Base-by-base conservation (phyloP, 306 rosid species). In the Vicia sativa region DNA sequence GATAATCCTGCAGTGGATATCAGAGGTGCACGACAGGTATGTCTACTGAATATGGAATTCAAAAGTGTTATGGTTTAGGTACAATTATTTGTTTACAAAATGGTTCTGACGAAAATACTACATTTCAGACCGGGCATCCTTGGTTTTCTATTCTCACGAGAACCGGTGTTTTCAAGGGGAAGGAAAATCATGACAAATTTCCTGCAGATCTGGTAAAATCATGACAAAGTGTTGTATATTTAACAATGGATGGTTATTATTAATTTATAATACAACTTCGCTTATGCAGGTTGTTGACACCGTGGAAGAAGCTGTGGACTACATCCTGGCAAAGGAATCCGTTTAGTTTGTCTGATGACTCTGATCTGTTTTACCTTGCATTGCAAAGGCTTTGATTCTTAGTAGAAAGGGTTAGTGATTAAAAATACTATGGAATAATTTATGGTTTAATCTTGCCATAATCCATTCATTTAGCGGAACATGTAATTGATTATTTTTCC, bases 141-240 rank as follows among this genome's bases (percentile, higher is more conserved):
- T 92, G 98, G 98, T 92, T 92, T 86, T 90, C 96, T 31, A 92
- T 92, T 79, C 83, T 92, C 74, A 92, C 96, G 10, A 86, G 96
- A 81, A 89, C 93, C 0, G 98, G 98, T 14, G 96, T 87, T 73
- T 92, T 87, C 77, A 92, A 86, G 86, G 98, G 91, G 70, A 83
- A 79, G 78, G 96, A 73, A 68, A 92, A 86, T 80, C 93, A 90
- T 74, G 73, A 64, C 52, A 54, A 78, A 69, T 78, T 58, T 69
- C 78, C 78, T 18, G 88, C 88, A 19, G 83, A 84, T 69, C 74
- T 78, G 88, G 88, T 84, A 75, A 70, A 6, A 34, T 34, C 9
- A 34, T 34, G 50, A 19, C 38, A 34, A 23, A 23, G 43, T 25
- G 15, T 39, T 72, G 38, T 57, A 64, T 62, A 14, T 28, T 28